Evolutionary conservation across 768 basidiomycete genomes (phyloP).

Genomic region (Candolleomyces eurysporus): DNA sequence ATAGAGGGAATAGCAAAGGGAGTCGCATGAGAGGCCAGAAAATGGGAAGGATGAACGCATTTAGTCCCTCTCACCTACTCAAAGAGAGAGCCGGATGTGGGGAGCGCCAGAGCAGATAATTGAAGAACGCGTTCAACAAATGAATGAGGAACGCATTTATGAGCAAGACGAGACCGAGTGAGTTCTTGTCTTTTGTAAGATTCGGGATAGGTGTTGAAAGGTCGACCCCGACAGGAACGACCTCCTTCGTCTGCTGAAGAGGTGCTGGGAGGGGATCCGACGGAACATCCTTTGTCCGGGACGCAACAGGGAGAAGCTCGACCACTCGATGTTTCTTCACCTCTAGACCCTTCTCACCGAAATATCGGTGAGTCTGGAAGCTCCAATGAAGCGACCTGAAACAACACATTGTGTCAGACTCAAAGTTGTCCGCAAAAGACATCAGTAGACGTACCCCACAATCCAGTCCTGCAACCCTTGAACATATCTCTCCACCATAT

Average conservation of each 20-base stretch:
- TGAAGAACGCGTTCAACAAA: too few species aligned
- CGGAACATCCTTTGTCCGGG: constrained; percentile 1
- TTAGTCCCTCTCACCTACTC: too few species aligned
- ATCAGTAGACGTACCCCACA: constrained; percentile 43
- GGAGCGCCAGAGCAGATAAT: too few species aligned
- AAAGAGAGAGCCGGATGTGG: too few species aligned
- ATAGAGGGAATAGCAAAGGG: too few species aligned
- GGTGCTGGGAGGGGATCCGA: neutral
- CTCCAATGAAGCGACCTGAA: constrained; percentile 64
- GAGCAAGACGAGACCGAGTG: too few species aligned
- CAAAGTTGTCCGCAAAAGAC: neutral
- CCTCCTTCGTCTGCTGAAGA: neutral
- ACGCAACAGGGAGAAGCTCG: constrained; percentile 41
- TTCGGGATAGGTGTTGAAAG: too few species aligned
- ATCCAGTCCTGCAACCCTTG: constrained; percentile 71
- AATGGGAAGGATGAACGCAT: too few species aligned
- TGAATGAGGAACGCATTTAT: too few species aligned
- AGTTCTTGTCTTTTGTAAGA: neutral
- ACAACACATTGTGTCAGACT: neutral
- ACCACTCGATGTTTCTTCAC: constrained; percentile 56
- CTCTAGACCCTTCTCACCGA: constrained; percentile 52
- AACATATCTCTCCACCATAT: constrained; percentile 56
- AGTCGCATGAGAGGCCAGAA: too few species aligned
- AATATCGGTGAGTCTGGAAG: constrained; percentile 68
- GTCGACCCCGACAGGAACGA: neutral